Evolutionary conservation across 352 stramenopile species (phyloP).

Genomic region (Pythium guiyangense): DNA sequence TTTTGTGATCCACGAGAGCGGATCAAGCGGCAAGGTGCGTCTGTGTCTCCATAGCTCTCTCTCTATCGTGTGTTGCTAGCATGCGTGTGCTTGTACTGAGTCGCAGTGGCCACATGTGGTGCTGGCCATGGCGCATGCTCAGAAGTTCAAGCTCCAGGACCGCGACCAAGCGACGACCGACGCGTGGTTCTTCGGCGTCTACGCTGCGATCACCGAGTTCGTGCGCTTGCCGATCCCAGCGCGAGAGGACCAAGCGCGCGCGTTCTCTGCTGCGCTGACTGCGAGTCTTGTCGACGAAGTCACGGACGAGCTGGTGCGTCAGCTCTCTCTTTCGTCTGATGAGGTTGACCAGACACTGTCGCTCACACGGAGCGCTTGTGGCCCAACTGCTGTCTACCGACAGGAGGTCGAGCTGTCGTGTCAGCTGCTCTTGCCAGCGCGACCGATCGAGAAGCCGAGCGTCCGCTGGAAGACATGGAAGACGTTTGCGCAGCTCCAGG

Average conservation of each 20-base stretch:
- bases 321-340: neutral
- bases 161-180: constrained; percentile 73
- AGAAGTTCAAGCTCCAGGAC: constrained; percentile 77
- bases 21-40: constrained; percentile 32
- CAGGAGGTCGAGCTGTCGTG: constrained; percentile 76
- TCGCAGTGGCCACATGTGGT: neutral
- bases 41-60: neutral
- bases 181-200: constrained; percentile 77
- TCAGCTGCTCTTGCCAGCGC: constrained; percentile 48
- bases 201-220: constrained; percentile 68
- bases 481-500: constrained; percentile 54
- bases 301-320: constrained; percentile 39
- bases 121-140: neutral
- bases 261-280: constrained; percentile 52
- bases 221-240: constrained; percentile 35
- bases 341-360: neutral
- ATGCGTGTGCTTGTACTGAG: neutral
- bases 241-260: constrained; percentile 30
- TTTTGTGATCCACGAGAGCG: constrained; percentile 66
- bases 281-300: constrained; percentile 52
- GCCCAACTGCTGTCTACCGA: neutral
- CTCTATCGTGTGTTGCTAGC: neutral
- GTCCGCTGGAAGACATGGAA: constrained; percentile 82
- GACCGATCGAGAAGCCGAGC: constrained; percentile 54
- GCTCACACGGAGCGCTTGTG: constrained; percentile 3